Base-by-base conservation (phyloP, 202 grass and related monocot species). In the Bolboschoenoplectus hybrid region DNA sequence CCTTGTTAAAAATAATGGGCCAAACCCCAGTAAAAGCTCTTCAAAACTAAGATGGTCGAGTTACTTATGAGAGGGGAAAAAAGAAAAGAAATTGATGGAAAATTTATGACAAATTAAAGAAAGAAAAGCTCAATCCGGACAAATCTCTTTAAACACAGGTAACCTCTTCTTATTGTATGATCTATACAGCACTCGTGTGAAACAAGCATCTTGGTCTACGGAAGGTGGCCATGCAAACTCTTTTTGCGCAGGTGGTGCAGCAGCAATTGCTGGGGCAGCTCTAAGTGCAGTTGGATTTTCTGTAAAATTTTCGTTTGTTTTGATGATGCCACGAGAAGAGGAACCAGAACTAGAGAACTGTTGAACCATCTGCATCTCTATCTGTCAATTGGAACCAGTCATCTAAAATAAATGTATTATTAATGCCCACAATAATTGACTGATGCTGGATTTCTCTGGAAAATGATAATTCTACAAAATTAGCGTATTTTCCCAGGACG, bases 121-220 rank as follows among this genome's bases (percentile, higher is more conserved):
- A 79, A n/a, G 2, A 17, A 78, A 40, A 41, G 52, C 36, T 91
- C 46, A 88, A 78, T 93, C 55, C 5, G 86, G 63, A 87, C 87
- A 97, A 87, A 97, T 86, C 53, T 75, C 86, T 85, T 5, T 2
- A 36, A 97, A 94, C 67, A 94, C 92, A 20, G 87, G 84, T 36
- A 97, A 79, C 87, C 92, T 94, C 26, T 26, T 56, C 6, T 53
- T 47, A 12, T 12, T 12, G 52, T 49, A 53, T 35, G 79, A 83
- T 34, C 86, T 83, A 67, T 92, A 87, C 6, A 97, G 88, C 19
- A 3, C 35, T n/a, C 50, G 52, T 55, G 7, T 64, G 44, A 92
- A 74, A 70, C 10, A 50, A 66, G 66, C 50, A 19, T 86, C 74
- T 58, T 87, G 61, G 12, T 76, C 89, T 32, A 63, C 32, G 41